Percentiles rank a stretch among this genome's conserved stretches.
phyloP scores from a whole-genome alignment of 2,329 filamentous ascomycete species.

The Sclerotinia glacialis region DNA sequence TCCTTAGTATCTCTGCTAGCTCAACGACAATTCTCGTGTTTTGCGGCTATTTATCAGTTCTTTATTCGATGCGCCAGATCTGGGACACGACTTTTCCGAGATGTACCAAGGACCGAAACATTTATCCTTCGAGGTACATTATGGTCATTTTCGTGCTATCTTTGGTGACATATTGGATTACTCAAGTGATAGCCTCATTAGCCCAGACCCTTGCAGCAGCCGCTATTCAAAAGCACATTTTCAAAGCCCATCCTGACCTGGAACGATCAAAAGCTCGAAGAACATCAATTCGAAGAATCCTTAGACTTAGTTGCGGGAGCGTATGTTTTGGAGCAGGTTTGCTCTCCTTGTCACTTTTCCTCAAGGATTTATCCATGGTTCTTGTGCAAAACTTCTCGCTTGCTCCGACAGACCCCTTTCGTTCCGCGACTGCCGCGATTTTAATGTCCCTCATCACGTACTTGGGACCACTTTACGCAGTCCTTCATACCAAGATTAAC shows the following conservation, averaged over 20 bases:
- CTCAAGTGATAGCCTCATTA: neutral
- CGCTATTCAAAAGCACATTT: neutral
- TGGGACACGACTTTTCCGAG: neutral
- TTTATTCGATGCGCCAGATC: neutral
- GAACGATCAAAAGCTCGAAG: neutral
- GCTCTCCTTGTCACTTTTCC: neutral
- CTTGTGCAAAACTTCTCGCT: neutral
- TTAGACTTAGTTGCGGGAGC: neutral
- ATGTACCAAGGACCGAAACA: neutral
- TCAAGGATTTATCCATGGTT: neutral
- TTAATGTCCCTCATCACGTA: neutral
- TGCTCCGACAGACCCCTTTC: neutral
- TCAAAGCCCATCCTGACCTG: neutral
- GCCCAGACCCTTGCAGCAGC: neutral
- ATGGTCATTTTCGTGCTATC: neutral
- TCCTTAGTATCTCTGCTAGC: neutral
- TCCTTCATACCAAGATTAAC: neutral
- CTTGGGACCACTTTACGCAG: neutral
- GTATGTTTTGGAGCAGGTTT: constrained; percentile 6
- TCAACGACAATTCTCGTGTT: accelerated
- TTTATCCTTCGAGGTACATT: neutral
- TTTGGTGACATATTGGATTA: neutral
- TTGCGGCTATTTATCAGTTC: neutral
- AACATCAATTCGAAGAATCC: neutral
- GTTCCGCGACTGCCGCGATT: neutral